Evolutionary conservation across 257 asterid species (phyloP), one percentile per base, ranked within the genome.

Genomic region (Mentha longifolia): DNA sequence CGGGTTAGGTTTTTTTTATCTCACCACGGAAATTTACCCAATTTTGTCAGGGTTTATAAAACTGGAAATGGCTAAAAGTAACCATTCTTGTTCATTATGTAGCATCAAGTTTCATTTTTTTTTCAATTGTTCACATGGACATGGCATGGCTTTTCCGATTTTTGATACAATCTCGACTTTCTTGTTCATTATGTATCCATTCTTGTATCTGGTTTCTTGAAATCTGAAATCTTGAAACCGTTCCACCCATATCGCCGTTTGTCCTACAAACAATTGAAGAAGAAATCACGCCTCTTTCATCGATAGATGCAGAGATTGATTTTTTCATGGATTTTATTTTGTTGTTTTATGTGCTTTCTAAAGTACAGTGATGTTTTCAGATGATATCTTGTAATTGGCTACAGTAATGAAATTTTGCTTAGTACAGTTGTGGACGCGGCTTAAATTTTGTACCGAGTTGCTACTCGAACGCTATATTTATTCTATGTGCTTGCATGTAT

Each of bases 1-100:
- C 81, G 65, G 83, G 79, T 68, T 20, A 62, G 70, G 39, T 75
- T 66, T 30, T 71, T 75, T 76, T 65, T 25, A 6, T 65, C 78
- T 77, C 76, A 17, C 78, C 74, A 13, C 41, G 76, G 75, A 64
- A 67, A 67, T 30, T 57, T 56, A 63, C 78, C 68, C 80, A 3
- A 30, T 66, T 76, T 73, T 72, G 72, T 74, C 55, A 41, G 62
- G 70, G 62, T 78, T 78, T 70, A 35, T 77, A 77, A 47, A 66
- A 39, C 68, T 68, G 77, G 76, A 68, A 75, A 75, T 39, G 41
- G 65, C 64, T 66, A 15, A 14, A 67, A 72, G 73, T 69, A 75
- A 64, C 20, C 72, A 46, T 68, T 68, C 72, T 78, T 68, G 61
- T 78, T 78, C 52, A 56, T 46, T 62, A 68, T 60, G 65, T 25